Percentiles rank a stretch among this genome's conserved stretches.
Evolutionary conservation across 2,329 filamentous ascomycete species (phyloP).

Genomic region (Orbilia oligospora): DNA sequence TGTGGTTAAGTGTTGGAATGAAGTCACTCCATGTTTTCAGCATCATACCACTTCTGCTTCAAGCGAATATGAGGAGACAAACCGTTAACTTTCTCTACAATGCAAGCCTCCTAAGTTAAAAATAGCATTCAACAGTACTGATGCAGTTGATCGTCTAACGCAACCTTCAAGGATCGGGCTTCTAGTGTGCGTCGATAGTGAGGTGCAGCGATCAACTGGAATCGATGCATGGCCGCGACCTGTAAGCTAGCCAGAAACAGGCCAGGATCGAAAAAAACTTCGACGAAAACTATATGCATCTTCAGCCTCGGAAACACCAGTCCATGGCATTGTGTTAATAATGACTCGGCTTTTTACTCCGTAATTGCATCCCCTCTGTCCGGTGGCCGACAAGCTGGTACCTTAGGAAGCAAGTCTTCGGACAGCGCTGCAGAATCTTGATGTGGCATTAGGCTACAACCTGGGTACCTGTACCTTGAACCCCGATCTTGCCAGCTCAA

Average conservation of each 20-base stretch:
- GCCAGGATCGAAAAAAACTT: neutral
- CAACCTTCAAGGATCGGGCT: slow-evolving; percentile 4
- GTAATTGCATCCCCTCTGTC: neutral
- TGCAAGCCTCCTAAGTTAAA: slow-evolving; percentile 7
- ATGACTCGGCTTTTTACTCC: neutral
- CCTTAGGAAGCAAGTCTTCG: neutral
- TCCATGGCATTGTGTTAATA: neutral
- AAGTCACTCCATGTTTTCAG: slow-evolving; percentile 28
- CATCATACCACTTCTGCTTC: slow-evolving; percentile 19
- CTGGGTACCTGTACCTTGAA: no score
- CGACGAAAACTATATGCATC: neutral
- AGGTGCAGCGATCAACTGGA: neutral
- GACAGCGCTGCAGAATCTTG: neutral
- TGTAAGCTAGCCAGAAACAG: slow-evolving; percentile 9
- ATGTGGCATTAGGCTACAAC: neutral
- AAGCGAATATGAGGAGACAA: slow-evolving; percentile 2
- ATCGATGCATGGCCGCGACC: neutral
- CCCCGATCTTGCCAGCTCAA: no score
- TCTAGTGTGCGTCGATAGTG: neutral
- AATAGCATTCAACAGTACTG: slow-evolving; percentile 14
- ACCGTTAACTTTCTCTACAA: neutral
- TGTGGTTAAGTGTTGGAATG: neutral
- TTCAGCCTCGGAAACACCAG: neutral
- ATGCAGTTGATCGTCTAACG: neutral
- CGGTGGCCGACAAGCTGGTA: neutral